Percentiles rank a stretch among this genome's conserved stretches.
phyloP scores from a whole-genome alignment of 257 asterid genomes.

The Capsicum rhomboideum region DNA sequence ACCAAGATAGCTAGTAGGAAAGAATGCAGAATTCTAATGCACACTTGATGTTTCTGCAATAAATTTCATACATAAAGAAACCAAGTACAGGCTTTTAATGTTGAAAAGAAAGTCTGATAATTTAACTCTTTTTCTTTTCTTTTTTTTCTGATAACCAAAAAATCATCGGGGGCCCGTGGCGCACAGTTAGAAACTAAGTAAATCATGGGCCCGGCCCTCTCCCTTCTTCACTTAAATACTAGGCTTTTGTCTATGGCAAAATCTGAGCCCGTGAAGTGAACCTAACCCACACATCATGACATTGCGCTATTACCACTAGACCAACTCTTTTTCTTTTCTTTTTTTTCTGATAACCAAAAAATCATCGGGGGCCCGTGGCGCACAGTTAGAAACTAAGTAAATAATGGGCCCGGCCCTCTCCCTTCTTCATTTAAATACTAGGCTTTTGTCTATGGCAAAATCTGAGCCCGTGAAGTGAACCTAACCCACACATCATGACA shows the following conservation, averaged over 20 bases:
- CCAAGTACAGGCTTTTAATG: not conserved
- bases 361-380: not conserved
- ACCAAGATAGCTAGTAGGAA: not conserved
- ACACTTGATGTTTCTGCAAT: not conserved
- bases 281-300: not conserved
- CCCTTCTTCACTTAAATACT: not conserved
- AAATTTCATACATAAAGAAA: not conserved
- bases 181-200: not conserved
- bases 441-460: not conserved
- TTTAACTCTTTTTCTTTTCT: not conserved
- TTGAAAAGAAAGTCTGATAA: not conserved
- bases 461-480: not conserved
- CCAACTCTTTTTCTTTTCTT: no score
- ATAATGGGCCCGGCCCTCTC: not conserved
- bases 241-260: not conserved
- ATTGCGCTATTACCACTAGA: not conserved
- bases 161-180: not conserved
- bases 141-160: not conserved
- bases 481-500: not conserved
- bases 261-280: not conserved
- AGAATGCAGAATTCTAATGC: not conserved
- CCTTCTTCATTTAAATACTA: not conserved
- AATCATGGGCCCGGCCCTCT: not conserved
- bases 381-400: not conserved
- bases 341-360: not conserved